Conservation (phyloP, 495 filamentous ascomycete genomes). For the Talaromyces wortmannii region DNA sequence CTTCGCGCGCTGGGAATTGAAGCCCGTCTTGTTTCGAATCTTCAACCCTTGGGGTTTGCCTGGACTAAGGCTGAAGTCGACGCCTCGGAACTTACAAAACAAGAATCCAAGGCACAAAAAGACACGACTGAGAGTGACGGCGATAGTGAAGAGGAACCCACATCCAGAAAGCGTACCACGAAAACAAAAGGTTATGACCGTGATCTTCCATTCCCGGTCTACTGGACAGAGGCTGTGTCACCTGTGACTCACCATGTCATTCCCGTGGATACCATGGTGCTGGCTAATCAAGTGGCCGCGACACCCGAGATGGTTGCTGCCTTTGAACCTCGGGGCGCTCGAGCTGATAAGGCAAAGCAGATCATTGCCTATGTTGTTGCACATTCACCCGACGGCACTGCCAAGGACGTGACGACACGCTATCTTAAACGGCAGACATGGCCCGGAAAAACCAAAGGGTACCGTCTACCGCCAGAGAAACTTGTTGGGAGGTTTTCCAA, state of each 20-base stretch:
- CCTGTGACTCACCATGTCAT: slow-evolving; percentile 71
- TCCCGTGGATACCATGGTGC: slow-evolving; percentile 67
- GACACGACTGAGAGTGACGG: slow-evolving; percentile 6
- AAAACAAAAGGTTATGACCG: slow-evolving; percentile 41
- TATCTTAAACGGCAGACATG: slow-evolving; percentile 80
- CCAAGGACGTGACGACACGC: slow-evolving; percentile 90
- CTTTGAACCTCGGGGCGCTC: slow-evolving; percentile 76
- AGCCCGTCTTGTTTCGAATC: slow-evolving; percentile 68
- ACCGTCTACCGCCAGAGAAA: slow-evolving; percentile 69
- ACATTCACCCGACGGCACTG: slow-evolving; percentile 76
- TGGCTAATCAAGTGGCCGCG: slow-evolving; percentile 57
- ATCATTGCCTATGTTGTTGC: slow-evolving; percentile 89
- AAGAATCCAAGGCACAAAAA: slow-evolving; percentile 9
- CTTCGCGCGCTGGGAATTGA: slow-evolving; percentile 79
- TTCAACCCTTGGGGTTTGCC: slow-evolving; percentile 87
- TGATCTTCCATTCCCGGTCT: slow-evolving; percentile 76
- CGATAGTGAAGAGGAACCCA: slow-evolving; percentile 1
- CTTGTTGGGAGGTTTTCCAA: slow-evolving; percentile 66
- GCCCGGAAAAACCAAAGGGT: slow-evolving; percentile 87
- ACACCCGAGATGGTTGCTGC: slow-evolving; percentile 63
- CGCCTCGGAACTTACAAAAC: slow-evolving; percentile 37
- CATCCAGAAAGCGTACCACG: slow-evolving; percentile 1
- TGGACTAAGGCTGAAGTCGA: slow-evolving; percentile 75
- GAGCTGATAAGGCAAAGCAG: slow-evolving; percentile 79
- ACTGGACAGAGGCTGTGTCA: slow-evolving; percentile 89